Evolutionary conservation across 1,284 basidiomycete genomes (phyloP).

Genomic region (Trametes sp.): DNA sequence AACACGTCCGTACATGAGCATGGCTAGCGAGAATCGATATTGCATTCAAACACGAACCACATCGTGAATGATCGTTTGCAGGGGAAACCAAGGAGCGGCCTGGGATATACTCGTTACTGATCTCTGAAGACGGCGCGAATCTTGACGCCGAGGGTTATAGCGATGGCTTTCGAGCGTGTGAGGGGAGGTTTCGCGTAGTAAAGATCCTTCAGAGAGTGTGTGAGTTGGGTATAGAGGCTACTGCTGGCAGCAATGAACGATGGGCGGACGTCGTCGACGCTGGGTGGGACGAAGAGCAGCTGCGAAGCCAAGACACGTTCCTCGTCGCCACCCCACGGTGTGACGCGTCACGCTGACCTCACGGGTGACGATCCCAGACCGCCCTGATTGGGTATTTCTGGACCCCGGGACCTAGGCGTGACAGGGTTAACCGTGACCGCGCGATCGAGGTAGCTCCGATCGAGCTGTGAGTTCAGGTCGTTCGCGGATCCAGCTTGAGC

Average conservation of each 20-base stretch:
- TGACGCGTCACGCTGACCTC: constrained; percentile 32
- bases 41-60: constrained; percentile 33
- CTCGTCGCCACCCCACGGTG: constrained; percentile 29
- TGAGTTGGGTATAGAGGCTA: constrained; percentile 25
- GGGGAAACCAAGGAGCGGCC: constrained; percentile 21
- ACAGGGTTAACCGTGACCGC: constrained; percentile 15
- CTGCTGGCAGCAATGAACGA: constrained; percentile 31
- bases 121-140: constrained; percentile 29
- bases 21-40: not conserved
- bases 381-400: not conserved
- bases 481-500: not conserved
- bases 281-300: constrained; percentile 32
- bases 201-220: constrained; percentile 31
- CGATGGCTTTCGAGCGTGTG: constrained; percentile 10
- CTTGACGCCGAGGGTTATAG: constrained; percentile 24
- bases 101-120: constrained; percentile 27
- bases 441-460: not conserved
- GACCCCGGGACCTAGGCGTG: constrained; percentile 2
- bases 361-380: constrained; percentile 2
- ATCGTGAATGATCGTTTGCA: constrained; percentile 36
- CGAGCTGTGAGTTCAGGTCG: not conserved
- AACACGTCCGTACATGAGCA: constrained; percentile 10
- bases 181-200: constrained; percentile 21
- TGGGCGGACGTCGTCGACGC: constrained; percentile 32
- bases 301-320: constrained; percentile 30